Base-by-base conservation (phyloP, 1,139 yeast genomes). In the Hyphopichia khmerensis region DNA sequence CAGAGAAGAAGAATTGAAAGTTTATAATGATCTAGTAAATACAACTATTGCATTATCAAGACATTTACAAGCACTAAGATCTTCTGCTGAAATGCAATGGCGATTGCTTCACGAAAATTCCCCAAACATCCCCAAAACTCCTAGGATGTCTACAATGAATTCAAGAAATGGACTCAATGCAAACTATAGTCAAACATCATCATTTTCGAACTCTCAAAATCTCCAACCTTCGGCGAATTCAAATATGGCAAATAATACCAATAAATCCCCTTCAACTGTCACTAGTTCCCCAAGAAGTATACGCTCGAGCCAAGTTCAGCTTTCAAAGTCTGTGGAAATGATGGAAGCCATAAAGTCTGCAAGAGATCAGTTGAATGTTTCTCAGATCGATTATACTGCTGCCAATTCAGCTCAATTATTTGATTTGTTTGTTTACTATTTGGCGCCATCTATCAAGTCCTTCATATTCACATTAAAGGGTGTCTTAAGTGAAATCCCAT, bases 371-470 rank as follows among this genome's bases (percentile, higher is more conserved):
- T 26, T 7, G 29, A 26, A 26, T 11, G 10, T 26, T 10, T 52
- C 46, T 13, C 33, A 30, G 10, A 43, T 48, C 4, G 41, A 55
- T 32, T 54, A 56, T 18, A 56, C 60, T 10, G 77, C 72, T 1
- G 62, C 64, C 9, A 65, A 70, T 43, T 64, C 82, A 0, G 60
- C 67, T 19, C 84, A 81, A 50, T 64, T 86, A 17, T 85, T 85
- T 59, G 82, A 80, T 43, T 57, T 84, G 35, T 87, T 87, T 59
- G 81, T 84, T 2, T 76, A 75, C 49, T 75, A 82, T 51, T 66
- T 87, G 39, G 87, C 91, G 0, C 95, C 95, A 0, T 82, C 91
- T 0, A 75, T 85, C 60, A 79, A 80, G 53, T 81, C 89, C 2
- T 80, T 83, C 48, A 73, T 80, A 1, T 80, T 75, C 52, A 85